A percentile compares a stretch with the other conserved stretches of the same genome.
phyloP scores from a whole-genome alignment of 1,284 basidiomycete species.

The Pascua guehoae region DNA sequence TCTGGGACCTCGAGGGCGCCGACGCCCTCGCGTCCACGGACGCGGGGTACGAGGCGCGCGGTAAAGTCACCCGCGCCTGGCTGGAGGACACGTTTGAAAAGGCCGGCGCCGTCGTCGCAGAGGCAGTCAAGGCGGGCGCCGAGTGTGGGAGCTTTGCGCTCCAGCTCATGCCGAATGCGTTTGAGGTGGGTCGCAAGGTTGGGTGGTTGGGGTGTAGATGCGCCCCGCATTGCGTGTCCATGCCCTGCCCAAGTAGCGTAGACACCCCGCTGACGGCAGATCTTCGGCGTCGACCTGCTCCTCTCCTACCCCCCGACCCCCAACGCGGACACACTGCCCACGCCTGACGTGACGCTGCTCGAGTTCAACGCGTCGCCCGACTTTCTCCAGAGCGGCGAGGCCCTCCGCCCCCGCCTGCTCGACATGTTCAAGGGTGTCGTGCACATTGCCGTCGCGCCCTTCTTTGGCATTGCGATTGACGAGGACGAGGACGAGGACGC shows the following conservation, averaged over 20 bases:
- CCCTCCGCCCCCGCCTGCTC: slow-evolving; percentile 68
- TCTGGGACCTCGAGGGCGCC: slow-evolving; percentile 69
- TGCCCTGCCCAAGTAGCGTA: too few relatives aligned
- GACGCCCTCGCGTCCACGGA: slow-evolving; percentile 47
- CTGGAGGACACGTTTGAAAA: slow-evolving; percentile 60
- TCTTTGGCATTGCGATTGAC: slow-evolving; percentile 34
- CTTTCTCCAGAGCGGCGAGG: slow-evolving; percentile 86
- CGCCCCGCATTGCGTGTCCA: background rate
- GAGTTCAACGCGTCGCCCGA: slow-evolving; percentile 96
- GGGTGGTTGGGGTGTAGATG: background rate
- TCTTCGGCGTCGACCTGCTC: slow-evolving; percentile 89
- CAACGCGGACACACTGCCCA: slow-evolving; percentile 45
- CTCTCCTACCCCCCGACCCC: slow-evolving; percentile 56
- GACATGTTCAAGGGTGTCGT: slow-evolving; percentile 74
- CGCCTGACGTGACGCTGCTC: slow-evolving; percentile 64
- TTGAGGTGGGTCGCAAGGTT: slow-evolving; percentile 58
- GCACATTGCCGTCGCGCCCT: slow-evolving; percentile 66
- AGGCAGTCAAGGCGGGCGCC: slow-evolving; percentile 80
- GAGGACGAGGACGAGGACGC: slow-evolving; percentile 12
- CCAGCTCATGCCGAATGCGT: slow-evolving; percentile 83
- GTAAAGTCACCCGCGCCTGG: slow-evolving; percentile 54
- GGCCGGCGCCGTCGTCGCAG: slow-evolving; percentile 65
- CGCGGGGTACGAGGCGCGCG: slow-evolving; percentile 8
- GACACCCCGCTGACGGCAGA: slow-evolving; percentile 21
- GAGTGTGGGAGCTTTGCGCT: slow-evolving; percentile 57